A percentile compares a stretch with the other conserved stretches of the same genome.
These are phyloP conservation scores for Entonaema liquescens DNA, from an alignment of 495 filamentous ascomycete species.

Conservation along the genomic window DNA sequence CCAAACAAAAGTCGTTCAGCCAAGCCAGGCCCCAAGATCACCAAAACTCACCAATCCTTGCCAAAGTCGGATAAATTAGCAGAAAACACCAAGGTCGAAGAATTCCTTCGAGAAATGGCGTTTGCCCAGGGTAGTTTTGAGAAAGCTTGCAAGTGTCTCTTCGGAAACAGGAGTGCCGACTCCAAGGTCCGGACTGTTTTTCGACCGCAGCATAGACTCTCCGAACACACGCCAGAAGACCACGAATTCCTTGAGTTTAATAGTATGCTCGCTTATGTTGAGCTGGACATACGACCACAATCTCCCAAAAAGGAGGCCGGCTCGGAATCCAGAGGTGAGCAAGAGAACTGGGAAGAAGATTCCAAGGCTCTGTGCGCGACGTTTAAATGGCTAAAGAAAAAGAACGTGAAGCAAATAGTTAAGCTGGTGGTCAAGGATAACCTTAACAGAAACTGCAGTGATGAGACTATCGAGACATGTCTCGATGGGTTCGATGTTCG, in stretches of 20 bases:
- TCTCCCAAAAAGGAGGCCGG: background rate
- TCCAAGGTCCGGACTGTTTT: constrained; percentile 24
- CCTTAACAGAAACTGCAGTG: constrained; percentile 34
- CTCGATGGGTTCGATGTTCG: constrained; percentile 44
- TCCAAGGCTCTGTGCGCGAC: constrained; percentile 19
- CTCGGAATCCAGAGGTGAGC: background rate
- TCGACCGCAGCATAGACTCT: constrained; percentile 15
- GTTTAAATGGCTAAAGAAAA: constrained; percentile 27
- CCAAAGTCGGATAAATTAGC: constrained; percentile 11
- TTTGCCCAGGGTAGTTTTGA: constrained; percentile 25
- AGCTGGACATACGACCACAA: constrained; percentile 13
- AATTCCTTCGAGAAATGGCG: constrained; percentile 25
- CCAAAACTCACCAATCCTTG: constrained; percentile 16
- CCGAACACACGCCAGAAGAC: constrained; percentile 20
- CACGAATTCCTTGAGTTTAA: constrained; percentile 25
- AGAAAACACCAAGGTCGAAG: constrained; percentile 17
- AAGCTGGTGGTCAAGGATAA: constrained; percentile 25
- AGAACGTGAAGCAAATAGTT: constrained; percentile 28
- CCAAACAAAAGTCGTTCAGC: background rate
- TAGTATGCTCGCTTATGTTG: constrained; percentile 24
- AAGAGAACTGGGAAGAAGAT: constrained; percentile 21
- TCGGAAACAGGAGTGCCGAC: constrained; percentile 23
- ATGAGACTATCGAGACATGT: constrained; percentile 49
- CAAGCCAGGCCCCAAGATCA: constrained; percentile 17
- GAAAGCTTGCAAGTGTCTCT: constrained; percentile 20